Percentiles rank a stretch among this genome's conserved stretches.
phyloP scores from a whole-genome alignment of 768 basidiomycete genomes.

The Auriscalpium orientale region DNA sequence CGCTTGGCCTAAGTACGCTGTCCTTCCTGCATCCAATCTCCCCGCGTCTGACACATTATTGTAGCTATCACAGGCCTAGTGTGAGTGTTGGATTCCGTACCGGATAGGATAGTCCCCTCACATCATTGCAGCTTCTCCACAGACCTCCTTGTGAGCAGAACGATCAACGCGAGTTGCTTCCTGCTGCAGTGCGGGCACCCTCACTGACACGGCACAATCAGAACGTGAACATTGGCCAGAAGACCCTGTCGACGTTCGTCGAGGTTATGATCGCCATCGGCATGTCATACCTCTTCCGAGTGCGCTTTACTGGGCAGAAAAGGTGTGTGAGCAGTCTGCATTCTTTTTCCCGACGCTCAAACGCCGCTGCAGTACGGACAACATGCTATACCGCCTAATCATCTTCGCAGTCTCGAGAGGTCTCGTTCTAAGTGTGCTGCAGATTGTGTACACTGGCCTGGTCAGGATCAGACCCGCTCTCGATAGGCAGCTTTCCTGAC shows the following conservation, averaged over 20 bases:
- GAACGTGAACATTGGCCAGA: not conserved
- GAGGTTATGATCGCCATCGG: not conserved
- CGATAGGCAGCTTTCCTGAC: too few relatives aligned
- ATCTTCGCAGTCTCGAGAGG: not conserved
- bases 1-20: too few relatives aligned
- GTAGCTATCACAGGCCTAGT: too few relatives aligned
- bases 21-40: too few relatives aligned
- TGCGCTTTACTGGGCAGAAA: not conserved
- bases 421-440: not conserved
- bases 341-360: not conserved
- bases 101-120: too few relatives aligned
- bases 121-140: too few relatives aligned
- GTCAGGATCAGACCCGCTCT: not conserved
- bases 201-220: too few relatives aligned
- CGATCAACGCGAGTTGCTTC: too few relatives aligned
- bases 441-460: not conserved
- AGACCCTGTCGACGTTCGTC: not conserved
- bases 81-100: too few relatives aligned
- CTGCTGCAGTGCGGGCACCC: too few relatives aligned
- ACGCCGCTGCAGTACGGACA: not conserved
- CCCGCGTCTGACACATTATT: too few relatives aligned
- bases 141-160: too few relatives aligned
- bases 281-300: not conserved
- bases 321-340: not conserved
- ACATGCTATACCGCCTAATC: not conserved